A percentile compares a stretch with the other conserved stretches of the same genome.
phyloP scores from a whole-genome alignment of 768 basidiomycete genomes.

The Rhodocollybia butyracea region DNA sequence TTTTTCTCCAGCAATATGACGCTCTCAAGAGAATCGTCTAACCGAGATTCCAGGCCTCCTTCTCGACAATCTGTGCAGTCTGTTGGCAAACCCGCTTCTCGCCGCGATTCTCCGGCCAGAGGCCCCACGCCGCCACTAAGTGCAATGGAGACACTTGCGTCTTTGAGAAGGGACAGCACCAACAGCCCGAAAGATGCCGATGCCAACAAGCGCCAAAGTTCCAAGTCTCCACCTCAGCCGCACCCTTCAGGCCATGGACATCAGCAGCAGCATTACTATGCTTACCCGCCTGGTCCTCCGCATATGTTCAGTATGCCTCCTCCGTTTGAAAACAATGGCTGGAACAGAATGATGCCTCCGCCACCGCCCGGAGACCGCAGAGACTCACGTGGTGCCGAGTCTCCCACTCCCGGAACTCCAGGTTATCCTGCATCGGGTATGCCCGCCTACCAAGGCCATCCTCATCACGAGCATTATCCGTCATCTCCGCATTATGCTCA shows the following conservation, averaged over 20 bases:
- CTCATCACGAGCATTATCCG: neutral
- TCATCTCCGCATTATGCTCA: neutral
- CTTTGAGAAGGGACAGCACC: neutral
- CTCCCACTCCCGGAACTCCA: neutral
- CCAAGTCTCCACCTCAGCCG: neutral
- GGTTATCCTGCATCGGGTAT: neutral
- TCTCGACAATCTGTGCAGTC: neutral
- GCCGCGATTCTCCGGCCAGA: neutral
- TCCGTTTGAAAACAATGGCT: neutral
- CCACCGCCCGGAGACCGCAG: constrained; percentile 1
- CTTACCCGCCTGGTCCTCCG: constrained; percentile 1
- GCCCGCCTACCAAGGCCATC: neutral
- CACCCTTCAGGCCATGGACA: neutral
- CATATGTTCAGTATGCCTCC: neutral
- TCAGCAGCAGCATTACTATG: constrained; percentile 2
- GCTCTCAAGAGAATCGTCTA: neutral
- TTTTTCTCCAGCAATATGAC: neutral
- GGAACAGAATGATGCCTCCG: neutral
- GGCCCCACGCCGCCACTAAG: neutral
- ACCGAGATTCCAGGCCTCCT: neutral
- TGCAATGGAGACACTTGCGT: neutral
- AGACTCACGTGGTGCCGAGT: neutral
- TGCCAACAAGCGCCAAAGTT: neutral
- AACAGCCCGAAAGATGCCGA: neutral
- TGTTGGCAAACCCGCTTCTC: neutral